Evolutionary conservation across 2,329 filamentous ascomycete species (phyloP).

Genomic region (Beauveria sp.): DNA sequence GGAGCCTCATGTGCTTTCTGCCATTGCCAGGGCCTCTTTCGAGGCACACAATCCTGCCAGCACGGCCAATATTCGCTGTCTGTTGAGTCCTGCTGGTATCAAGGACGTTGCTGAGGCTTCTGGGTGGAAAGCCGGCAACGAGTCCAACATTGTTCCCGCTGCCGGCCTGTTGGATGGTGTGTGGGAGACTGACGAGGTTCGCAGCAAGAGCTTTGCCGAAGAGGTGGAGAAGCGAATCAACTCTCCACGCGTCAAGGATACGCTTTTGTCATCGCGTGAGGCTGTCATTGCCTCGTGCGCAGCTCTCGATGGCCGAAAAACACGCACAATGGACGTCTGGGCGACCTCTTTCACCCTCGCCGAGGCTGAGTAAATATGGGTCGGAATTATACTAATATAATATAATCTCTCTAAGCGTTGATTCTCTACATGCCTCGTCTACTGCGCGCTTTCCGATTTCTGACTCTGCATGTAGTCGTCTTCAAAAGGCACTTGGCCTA

Average conservation of each 20-base stretch:
- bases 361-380: neutral
- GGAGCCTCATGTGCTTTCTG: constrained; percentile 44
- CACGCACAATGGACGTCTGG: constrained; percentile 38
- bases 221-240: constrained; percentile 23
- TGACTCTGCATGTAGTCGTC: constrained; percentile 19
- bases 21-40: constrained; percentile 34
- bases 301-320: constrained; percentile 21
- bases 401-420: neutral
- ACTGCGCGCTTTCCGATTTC: neutral
- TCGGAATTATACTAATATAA: neutral
- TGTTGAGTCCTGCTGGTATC: constrained; percentile 35
- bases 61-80: constrained; percentile 39
- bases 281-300: constrained; percentile 24
- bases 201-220: constrained; percentile 23
- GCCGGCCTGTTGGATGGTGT: constrained; percentile 35
- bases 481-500: constrained; percentile 39
- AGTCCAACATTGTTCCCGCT: constrained; percentile 28
- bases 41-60: constrained; percentile 33
- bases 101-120: constrained; percentile 24
- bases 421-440: neutral
- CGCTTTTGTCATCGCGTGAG: constrained; percentile 25
- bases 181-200: constrained; percentile 36
- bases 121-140: constrained; percentile 30
- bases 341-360: constrained; percentile 8
- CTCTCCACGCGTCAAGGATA: constrained; percentile 20